Percentiles rank a stretch among this genome's conserved stretches.
Conservation (phyloP, 345 rosid species). For the Reutealis trisperma region DNA sequence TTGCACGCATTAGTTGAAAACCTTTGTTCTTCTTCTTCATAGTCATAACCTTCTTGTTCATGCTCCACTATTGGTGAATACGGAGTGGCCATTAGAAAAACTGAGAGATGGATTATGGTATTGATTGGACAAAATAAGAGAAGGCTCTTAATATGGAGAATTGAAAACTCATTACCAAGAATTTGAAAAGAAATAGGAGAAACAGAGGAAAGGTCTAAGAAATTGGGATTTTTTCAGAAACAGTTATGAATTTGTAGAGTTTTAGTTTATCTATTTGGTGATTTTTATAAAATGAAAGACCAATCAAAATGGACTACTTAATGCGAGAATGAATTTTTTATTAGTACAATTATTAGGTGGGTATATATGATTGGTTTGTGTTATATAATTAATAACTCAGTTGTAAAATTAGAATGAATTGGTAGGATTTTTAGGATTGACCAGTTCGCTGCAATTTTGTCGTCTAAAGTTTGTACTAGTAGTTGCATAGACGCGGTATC, state of each 20-base stretch:
- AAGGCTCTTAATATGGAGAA: conserved; percentile 4
- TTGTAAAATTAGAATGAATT: not conserved
- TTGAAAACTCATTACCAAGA: not conserved
- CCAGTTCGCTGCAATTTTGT: not conserved
- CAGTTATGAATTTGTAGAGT: not conserved
- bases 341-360: not conserved
- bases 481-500: not conserved
- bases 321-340: too few relatives aligned
- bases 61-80: conserved; percentile 34
- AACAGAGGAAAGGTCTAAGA: conserved; percentile 3
- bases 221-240: not conserved
- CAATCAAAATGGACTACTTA: not conserved
- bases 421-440: not conserved
- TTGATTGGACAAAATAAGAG: not conserved
- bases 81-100: conserved; percentile 10
- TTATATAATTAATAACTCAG: not conserved
- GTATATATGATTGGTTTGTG: not conserved
- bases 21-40: conserved; percentile 14
- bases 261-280: not conserved
- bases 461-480: not conserved
- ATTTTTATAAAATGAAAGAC: not conserved
- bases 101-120: too few relatives aligned
- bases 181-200: not conserved
- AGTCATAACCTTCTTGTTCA: conserved; percentile 29
- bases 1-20: conserved; percentile 26